phyloP scores from a whole-genome alignment of 83 land plant species.

The Thuja plicata region DNA sequence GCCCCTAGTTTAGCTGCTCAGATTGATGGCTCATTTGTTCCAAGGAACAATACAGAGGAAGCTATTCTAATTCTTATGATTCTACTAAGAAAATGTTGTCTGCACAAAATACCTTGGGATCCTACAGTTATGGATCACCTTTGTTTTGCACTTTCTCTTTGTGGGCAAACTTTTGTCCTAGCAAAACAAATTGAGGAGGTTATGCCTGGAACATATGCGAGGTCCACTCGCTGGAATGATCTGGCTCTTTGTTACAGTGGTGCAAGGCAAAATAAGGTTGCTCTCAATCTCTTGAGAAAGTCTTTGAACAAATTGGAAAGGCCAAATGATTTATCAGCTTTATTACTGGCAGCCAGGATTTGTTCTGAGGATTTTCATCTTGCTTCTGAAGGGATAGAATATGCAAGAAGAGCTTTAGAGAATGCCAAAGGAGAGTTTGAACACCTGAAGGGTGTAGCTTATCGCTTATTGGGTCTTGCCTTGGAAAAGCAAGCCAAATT shows the following conservation, averaged over 20 bases:
- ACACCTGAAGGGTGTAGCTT: conserved; percentile 64
- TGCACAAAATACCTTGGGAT: conserved; percentile 70
- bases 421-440: conserved; percentile 39
- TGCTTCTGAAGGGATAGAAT: conserved; percentile 65
- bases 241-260: conserved; percentile 83
- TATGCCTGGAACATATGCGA: conserved; percentile 67
- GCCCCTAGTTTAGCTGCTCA: conserved; percentile 69
- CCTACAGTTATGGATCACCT: conserved; percentile 78
- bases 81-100: conserved; percentile 51
- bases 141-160: conserved; percentile 75
- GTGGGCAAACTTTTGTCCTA: conserved; percentile 61
- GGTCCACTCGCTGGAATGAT: conserved; percentile 75
- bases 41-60: conserved; percentile 90
- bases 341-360: conserved; percentile 79
- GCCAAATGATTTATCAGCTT: conserved; percentile 71
- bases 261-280: conserved; percentile 48
- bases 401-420: conserved; percentile 62
- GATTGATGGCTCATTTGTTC: conserved; percentile 76
- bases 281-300: conserved; percentile 72
- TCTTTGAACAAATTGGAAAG: conserved; percentile 57
- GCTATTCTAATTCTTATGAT: conserved; percentile 82
- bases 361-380: conserved; percentile 62
- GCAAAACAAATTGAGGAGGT: conserved; percentile 84
- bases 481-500: conserved; percentile 56
- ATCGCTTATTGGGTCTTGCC: conserved; percentile 65